phyloP scores from a whole-genome alignment of 345 rosid species.

The Brassica incana region DNA sequence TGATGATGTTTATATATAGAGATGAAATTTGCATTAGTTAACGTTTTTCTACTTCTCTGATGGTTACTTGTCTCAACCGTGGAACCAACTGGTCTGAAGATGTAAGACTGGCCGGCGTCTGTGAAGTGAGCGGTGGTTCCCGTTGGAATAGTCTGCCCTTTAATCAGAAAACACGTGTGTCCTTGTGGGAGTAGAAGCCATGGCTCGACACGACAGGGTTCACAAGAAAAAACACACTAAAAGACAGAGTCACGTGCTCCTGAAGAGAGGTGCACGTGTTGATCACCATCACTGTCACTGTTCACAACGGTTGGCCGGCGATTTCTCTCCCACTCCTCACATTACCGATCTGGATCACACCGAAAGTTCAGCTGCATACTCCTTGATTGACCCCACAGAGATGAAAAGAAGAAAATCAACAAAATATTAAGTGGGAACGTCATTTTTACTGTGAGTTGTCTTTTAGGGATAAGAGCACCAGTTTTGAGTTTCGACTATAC shows the following conservation, averaged over 20 bases:
- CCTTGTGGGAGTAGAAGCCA: constrained; percentile 23
- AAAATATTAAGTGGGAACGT: constrained; percentile 21
- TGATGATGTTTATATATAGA: constrained; percentile 6
- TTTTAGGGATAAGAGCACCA: neutral
- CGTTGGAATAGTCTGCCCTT: constrained; percentile 24
- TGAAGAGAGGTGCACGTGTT: constrained; percentile 35
- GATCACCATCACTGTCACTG: constrained; percentile 28
- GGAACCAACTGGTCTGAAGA: constrained; percentile 20
- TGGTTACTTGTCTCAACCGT: constrained; percentile 10
- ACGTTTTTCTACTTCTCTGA: neutral
- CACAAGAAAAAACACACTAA: constrained; percentile 22
- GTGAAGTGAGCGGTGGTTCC: constrained; percentile 20
- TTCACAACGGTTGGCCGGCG: constrained; percentile 21
- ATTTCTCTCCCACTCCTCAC: constrained; percentile 12
- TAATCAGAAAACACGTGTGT: constrained; percentile 22
- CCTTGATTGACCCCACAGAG: constrained; percentile 24
- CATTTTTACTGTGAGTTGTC: constrained; percentile 14
- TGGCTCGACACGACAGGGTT: constrained; percentile 16
- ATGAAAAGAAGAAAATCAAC: constrained; percentile 7
- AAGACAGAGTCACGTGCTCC: constrained; percentile 29
- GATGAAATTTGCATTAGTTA: constrained; percentile 7
- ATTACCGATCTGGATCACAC: constrained; percentile 16
- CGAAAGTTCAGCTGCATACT: constrained; percentile 13
- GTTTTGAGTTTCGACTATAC: too few relatives aligned
- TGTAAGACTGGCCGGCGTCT: constrained; percentile 26